phyloP scores from a whole-genome alignment of 1,139 yeast genomes.

The Pichia sp. region DNA sequence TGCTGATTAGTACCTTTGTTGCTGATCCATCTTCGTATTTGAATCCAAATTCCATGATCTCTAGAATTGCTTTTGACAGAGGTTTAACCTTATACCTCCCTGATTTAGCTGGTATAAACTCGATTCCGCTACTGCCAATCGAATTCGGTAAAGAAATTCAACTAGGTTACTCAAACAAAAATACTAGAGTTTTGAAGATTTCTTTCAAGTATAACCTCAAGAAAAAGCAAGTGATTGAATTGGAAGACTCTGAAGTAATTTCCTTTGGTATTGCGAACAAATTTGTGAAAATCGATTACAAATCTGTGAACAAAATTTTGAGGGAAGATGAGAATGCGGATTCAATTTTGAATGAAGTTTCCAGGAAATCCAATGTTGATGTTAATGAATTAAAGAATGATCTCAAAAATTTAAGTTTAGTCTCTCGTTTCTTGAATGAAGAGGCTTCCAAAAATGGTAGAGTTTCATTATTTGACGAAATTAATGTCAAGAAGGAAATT shows the following conservation, averaged over 20 bases:
- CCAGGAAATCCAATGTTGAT: conserved; percentile 6
- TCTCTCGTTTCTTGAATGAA: conserved; percentile 28
- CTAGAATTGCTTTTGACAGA: conserved; percentile 51
- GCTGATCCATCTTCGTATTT: conserved; percentile 81
- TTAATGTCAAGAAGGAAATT: conserved; percentile 17
- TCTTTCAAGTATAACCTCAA: conserved; percentile 30
- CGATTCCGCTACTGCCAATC: conserved; percentile 65
- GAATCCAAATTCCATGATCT: conserved; percentile 38
- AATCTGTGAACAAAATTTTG: conserved; percentile 37
- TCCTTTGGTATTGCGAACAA: conserved; percentile 33
- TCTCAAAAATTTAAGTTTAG: conserved; percentile 26
- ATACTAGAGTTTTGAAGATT: conserved; percentile 44
- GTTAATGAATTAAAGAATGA: conserved; percentile 23
- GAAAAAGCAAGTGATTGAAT: conserved; percentile 22
- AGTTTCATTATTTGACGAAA: conserved; percentile 14
- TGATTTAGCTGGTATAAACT: conserved; percentile 34
- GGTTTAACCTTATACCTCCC: conserved; percentile 73
- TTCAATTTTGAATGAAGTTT: conserved; percentile 4
- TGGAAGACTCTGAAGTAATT: conserved; percentile 27
- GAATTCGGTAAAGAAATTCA: conserved; percentile 46
- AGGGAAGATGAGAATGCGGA: conserved; percentile 9
- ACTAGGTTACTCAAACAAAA: conserved; percentile 38
- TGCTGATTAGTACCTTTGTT: conserved; percentile 58
- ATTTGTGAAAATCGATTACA: conserved; percentile 42
- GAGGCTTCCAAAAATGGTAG: conserved; percentile 23